These are phyloP conservation scores for Myrica gale DNA, from an alignment of 306 rosid genomes.

Conservation along the genomic window DNA sequence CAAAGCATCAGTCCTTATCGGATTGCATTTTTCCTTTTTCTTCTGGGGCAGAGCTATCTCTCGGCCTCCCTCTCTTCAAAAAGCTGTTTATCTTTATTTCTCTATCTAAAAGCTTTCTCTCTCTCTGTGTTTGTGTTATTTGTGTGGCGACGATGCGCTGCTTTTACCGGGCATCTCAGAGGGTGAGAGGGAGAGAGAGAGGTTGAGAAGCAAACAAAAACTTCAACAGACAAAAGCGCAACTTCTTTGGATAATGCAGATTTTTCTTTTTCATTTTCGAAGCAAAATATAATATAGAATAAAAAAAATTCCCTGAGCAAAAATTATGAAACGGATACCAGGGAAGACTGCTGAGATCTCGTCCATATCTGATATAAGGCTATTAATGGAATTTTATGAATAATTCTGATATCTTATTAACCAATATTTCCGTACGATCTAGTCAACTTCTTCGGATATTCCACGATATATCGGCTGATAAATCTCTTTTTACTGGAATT, in stretches of 20 bases:
- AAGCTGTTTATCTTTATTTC: constrained; percentile 26
- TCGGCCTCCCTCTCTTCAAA: constrained; percentile 22
- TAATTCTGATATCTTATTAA: no score
- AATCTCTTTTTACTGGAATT: no score
- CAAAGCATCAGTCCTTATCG: constrained; percentile 68
- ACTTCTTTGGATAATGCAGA: constrained; percentile 48
- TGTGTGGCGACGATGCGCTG: constrained; percentile 40
- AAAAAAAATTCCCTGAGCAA: not conserved
- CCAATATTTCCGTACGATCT: no score
- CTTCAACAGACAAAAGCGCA: constrained; percentile 46
- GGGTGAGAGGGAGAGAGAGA: constrained; percentile 27
- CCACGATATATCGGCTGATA: no score
- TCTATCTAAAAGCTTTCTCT: constrained; percentile 21
- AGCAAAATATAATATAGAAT: not conserved
- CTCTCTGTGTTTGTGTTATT: no score
- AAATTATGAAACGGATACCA: no score
- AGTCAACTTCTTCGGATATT: no score
- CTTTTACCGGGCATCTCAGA: constrained; percentile 29
- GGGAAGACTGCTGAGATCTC: no score
- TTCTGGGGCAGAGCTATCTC: constrained; percentile 16
- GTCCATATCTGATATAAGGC: no score
- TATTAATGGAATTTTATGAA: no score
- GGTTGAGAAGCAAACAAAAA: constrained; percentile 48
- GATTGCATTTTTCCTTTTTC: constrained; percentile 36
- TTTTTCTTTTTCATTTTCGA: constrained; percentile 9